Conservation (phyloP, 2,329 filamentous ascomycete species). For the Epichloe sylvatica region DNA sequence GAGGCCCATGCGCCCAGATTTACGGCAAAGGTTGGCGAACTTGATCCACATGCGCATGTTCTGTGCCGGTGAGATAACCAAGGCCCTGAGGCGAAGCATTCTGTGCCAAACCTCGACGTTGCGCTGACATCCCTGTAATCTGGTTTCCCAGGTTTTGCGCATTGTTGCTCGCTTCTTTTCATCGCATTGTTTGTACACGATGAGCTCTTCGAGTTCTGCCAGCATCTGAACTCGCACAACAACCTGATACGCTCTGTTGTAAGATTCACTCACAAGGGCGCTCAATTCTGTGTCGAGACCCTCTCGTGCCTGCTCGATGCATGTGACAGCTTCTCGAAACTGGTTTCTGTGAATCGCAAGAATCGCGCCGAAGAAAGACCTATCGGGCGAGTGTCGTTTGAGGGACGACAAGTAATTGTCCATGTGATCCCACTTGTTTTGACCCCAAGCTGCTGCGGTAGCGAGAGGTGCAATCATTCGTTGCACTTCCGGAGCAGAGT, state of each 20-base stretch:
- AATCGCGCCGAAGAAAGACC: constrained; percentile 96
- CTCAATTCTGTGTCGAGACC: constrained; percentile 91
- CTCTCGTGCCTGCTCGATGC: constrained; percentile 84
- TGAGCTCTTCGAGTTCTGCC: constrained; percentile 94
- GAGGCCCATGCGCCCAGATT: constrained; percentile 84
- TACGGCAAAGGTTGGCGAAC: constrained; percentile 94
- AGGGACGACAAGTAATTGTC: constrained; percentile 92
- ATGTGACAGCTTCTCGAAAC: constrained; percentile 77
- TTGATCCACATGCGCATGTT: constrained; percentile 99
- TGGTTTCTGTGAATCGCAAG: constrained; percentile 89
- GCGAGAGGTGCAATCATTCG: constrained; percentile 85
- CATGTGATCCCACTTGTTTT: constrained; percentile 97
- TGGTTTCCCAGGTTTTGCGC: constrained; percentile 88
- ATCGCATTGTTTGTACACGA: constrained; percentile 91
- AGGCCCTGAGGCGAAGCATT: constrained; percentile 85
- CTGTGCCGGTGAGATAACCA: constrained; percentile 83
- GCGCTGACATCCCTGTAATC: constrained; percentile 85
- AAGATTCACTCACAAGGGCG: constrained; percentile 93
- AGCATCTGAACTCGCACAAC: constrained; percentile 98
- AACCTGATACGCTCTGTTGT: constrained; percentile 94
- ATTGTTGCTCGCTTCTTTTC: constrained; percentile 80
- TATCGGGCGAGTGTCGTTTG: constrained; percentile 83
- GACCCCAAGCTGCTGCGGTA: constrained; percentile 89
- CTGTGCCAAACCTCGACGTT: constrained; percentile 98
- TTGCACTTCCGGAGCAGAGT: constrained; percentile 74